A percentile compares a stretch with the other conserved stretches of the same genome.
Conservation (phyloP, 306 rosid species). For the Hippophae gyantsensis region DNA sequence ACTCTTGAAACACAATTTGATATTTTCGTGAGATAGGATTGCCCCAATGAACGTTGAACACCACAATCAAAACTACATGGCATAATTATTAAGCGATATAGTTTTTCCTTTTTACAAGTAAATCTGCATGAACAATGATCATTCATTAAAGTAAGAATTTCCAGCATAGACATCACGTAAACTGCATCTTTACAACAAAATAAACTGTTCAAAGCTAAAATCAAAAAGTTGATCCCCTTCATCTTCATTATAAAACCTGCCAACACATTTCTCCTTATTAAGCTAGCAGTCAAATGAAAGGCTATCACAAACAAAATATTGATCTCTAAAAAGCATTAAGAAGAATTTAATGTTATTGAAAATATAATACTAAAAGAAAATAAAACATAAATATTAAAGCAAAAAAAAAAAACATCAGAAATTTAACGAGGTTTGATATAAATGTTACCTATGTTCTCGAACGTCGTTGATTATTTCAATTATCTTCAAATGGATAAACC, state of each 20-base stretch:
- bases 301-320: constrained; percentile 5
- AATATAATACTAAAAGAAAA: too few species aligned
- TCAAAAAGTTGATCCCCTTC: constrained; percentile 19
- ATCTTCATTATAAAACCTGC: constrained; percentile 13
- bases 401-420: too few species aligned
- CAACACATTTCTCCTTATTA: constrained; percentile 40
- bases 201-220: background rate
- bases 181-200: constrained; percentile 4
- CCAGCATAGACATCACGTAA: background rate
- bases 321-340: constrained; percentile 15
- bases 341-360: background rate
- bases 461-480: too few species aligned
- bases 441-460: too few species aligned
- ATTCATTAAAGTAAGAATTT: background rate
- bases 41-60: background rate
- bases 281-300: constrained; percentile 16
- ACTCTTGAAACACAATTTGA: too few species aligned
- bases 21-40: background rate
- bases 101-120: too few species aligned
- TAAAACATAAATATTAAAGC: too few species aligned
- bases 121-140: too few species aligned
- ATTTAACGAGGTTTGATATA: too few species aligned
- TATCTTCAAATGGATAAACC: too few species aligned
- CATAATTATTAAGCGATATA: too few species aligned
- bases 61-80: background rate